Evolutionary conservation across 257 asterid species (phyloP).

Genomic region (Gentiana dahurica): DNA sequence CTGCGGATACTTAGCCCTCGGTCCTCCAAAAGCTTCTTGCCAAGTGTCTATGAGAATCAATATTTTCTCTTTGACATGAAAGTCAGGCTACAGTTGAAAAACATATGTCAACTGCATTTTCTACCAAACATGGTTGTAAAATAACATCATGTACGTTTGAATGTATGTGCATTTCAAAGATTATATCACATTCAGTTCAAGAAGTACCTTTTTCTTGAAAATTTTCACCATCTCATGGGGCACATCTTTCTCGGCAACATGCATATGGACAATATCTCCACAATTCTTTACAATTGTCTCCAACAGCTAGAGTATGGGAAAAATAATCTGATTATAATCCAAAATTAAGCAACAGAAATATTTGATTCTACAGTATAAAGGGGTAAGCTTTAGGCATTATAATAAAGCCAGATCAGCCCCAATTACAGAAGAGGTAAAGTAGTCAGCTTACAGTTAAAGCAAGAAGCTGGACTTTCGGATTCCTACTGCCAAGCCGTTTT

Average conservation of each 20-base stretch:
- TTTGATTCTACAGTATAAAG: background rate
- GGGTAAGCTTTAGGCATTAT: background rate
- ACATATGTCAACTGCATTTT: constrained; percentile 13
- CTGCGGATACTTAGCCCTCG: constrained; percentile 88
- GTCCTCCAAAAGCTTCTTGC: constrained; percentile 99
- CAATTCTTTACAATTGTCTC: constrained; percentile 46
- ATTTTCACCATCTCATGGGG: constrained; percentile 44
- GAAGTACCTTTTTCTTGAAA: constrained; percentile 57
- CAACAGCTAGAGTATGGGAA: constrained; percentile 23
- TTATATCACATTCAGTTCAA: background rate
- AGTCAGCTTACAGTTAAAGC: constrained; percentile 70
- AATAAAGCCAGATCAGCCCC: background rate
- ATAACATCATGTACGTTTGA: background rate
- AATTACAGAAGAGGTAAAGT: background rate
- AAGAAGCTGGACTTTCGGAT: constrained; percentile 95
- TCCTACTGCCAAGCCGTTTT: constrained; percentile 84
- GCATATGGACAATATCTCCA: constrained; percentile 42
- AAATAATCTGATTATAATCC: background rate
- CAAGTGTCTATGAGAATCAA: constrained; percentile 92
- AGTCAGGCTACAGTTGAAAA: constrained; percentile 76
- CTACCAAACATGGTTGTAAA: background rate
- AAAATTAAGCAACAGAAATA: too few species aligned
- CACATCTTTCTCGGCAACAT: constrained; percentile 42
- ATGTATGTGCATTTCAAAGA: background rate
- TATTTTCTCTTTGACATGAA: constrained; percentile 95